Base-by-base conservation (phyloP, 2,329 filamentous ascomycete species). In the Neofusicoccum sp. region DNA sequence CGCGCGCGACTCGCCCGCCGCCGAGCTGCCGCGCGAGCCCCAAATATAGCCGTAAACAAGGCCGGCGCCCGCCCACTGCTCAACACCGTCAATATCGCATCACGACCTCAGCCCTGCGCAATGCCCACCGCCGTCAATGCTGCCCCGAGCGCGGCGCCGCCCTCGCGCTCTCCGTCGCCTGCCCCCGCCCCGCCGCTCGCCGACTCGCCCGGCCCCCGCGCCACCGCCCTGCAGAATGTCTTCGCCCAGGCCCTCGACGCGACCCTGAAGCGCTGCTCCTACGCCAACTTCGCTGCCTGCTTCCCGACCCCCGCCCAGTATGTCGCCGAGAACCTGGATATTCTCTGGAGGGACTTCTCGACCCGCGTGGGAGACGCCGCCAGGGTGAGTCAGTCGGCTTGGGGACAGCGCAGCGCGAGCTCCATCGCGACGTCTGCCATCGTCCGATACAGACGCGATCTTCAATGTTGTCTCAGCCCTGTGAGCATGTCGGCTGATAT, bases 301-400 rank as follows among this genome's bases (percentile, higher is more conserved):
- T 89, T 89, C 67, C 86, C 87, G 0, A 89, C 87, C 0, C 83
- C 85, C 1, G 84, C 86, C 16, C 77, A 79, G 68, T 79, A 87
- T 68, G 84, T 84, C 9, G 83, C 85, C 1, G 82, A 81, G 31
- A 81, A 81, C 45, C 70, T 89, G 63, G 82, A 86, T 68, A 78
- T 79, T 3, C 77, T 89, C 28, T 85, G 85, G 76, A 78, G 81
- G 61, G 84, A 88, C 66, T 80, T 89, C 66, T 84, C 84, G 45
- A 80, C 81, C 56, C 83, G 86, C 67, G 72, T 89, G 59, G 84
- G 86, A 67, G 81, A 83, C 66, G 81, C 81, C 58, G 85, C 84
- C 66, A 81, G 76, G 71, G 79, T 79, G 14, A 54, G 67, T 64
- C 7, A 37, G 6, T 28, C 14, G 22, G 14, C 12, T 11, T 22